A percentile compares a stretch with the other conserved stretches of the same genome.
Conservation (phyloP, 495 filamentous ascomycete genomes). For the Rostrohypoxylon terebratum region DNA sequence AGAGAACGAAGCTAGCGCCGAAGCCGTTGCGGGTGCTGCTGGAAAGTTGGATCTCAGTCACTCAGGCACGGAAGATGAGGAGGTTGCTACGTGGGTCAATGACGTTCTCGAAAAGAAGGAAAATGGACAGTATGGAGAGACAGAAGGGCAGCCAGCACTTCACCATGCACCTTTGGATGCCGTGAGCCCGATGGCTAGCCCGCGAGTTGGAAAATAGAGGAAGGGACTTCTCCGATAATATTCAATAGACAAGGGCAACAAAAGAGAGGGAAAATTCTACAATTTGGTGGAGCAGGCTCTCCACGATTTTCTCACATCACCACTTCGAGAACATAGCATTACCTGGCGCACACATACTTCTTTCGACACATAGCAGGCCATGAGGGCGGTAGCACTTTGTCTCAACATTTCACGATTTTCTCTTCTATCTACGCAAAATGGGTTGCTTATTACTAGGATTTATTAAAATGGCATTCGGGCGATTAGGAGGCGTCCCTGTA, state of each 20-base stretch:
- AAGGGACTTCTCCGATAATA: slow-evolving; percentile 12
- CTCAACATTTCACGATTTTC: slow-evolving; percentile 17
- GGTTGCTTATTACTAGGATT: slow-evolving; percentile 11
- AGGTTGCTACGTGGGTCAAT: slow-evolving; percentile 89
- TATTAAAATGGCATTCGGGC: slow-evolving; percentile 36
- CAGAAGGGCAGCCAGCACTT: slow-evolving; percentile 71
- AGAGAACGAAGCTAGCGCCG: slow-evolving; percentile 59
- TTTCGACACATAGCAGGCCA: slow-evolving; percentile 39
- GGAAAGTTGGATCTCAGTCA: slow-evolving; percentile 56
- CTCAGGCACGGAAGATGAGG: slow-evolving; percentile 70
- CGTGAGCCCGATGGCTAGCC: slow-evolving; percentile 60
- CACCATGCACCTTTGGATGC: slow-evolving; percentile 81
- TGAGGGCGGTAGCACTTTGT: slow-evolving; percentile 32
- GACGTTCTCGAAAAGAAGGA: slow-evolving; percentile 72
- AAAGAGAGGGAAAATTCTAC: slow-evolving; percentile 22
- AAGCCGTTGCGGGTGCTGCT: slow-evolving; percentile 58
- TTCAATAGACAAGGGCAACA: slow-evolving; percentile 25
- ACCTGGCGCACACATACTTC: slow-evolving; percentile 48
- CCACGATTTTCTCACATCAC: slow-evolving; percentile 37
- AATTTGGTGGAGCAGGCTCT: slow-evolving; percentile 43
- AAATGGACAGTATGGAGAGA: slow-evolving; percentile 57
- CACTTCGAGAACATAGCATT: slow-evolving; percentile 50
- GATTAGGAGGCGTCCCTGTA: slow-evolving; percentile 48
- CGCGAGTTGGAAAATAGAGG: slow-evolving; percentile 41
- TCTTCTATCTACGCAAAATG: slow-evolving; percentile 8